These are phyloP conservation scores for Neurospora pannonica DNA, from an alignment of 495 filamentous ascomycete genomes.

Conservation along the genomic window DNA sequence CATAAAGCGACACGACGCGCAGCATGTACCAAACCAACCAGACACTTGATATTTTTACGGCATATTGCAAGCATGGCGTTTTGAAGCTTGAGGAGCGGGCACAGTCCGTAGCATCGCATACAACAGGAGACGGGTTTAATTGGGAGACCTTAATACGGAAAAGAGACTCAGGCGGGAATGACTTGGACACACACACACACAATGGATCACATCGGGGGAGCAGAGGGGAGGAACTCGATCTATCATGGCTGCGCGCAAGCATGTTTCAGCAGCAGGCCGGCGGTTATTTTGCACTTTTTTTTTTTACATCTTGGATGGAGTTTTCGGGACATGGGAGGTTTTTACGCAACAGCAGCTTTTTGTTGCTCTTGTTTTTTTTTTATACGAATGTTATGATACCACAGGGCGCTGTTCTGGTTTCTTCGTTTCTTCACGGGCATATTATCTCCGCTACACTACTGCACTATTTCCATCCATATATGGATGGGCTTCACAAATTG, in stretches of 20 bases:
- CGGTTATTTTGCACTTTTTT: neutral
- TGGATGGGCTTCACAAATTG: neutral
- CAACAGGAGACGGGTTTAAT: neutral
- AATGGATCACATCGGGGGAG: neutral
- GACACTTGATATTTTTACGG: neutral
- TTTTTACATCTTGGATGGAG: neutral
- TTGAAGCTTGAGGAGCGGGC: neutral
- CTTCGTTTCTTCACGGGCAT: neutral
- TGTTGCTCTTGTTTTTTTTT: neutral
- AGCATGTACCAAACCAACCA: neutral
- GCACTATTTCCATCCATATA: neutral
- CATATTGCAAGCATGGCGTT: neutral
- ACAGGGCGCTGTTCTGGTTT: neutral
- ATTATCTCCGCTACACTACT: neutral
- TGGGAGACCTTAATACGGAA: neutral
- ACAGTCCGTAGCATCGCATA: neutral
- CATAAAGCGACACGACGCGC: neutral
- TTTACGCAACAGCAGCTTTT: neutral
- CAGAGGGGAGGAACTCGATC: neutral
- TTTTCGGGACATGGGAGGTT: neutral
- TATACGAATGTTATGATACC: constrained; percentile 8
- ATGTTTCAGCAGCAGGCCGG: neutral
- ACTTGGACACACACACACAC: neutral
- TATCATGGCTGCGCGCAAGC: neutral
- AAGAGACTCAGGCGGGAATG: neutral